Percentiles rank a stretch among this genome's conserved stretches.
Evolutionary conservation across 1,284 basidiomycete genomes (phyloP).

Genomic region (Trichosporon coremiiforme): DNA sequence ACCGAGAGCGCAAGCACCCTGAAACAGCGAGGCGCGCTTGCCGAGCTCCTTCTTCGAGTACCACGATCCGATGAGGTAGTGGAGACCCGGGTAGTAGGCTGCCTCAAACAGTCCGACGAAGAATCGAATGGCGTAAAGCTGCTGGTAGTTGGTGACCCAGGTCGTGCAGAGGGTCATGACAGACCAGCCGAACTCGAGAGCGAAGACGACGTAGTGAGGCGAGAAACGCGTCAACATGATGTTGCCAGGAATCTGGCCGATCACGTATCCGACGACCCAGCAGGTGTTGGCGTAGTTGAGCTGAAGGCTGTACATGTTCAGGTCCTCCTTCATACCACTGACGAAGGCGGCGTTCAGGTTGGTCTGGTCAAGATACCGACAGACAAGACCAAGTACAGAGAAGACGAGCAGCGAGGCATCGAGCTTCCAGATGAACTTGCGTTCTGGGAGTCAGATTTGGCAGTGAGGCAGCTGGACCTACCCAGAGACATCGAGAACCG

Average conservation of each 20-base stretch:
- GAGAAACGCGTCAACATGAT: constrained; percentile 47
- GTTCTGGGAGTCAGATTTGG: background rate
- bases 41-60: constrained; percentile 49
- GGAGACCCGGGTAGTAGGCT: constrained; percentile 47
- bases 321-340: constrained; percentile 36
- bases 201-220: constrained; percentile 43
- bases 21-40: constrained; percentile 50
- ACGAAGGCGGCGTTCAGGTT: constrained; percentile 45
- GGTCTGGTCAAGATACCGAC: constrained; percentile 19
- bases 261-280: constrained; percentile 49
- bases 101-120: constrained; percentile 44
- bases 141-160: constrained; percentile 34
- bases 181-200: constrained; percentile 48
- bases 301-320: constrained; percentile 44
- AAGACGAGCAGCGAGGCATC: constrained; percentile 28
- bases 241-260: constrained; percentile 49
- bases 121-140: constrained; percentile 43
- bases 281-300: constrained; percentile 45
- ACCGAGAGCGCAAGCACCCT: constrained; percentile 43
- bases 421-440: constrained; percentile 7
- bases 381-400: constrained; percentile 8
- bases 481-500: background rate
- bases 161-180: constrained; percentile 44
- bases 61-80: constrained; percentile 47
- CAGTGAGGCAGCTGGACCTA: background rate